Conservation (phyloP, 192 early-diverging fungal species). For the Entomortierella parvispora region DNA sequence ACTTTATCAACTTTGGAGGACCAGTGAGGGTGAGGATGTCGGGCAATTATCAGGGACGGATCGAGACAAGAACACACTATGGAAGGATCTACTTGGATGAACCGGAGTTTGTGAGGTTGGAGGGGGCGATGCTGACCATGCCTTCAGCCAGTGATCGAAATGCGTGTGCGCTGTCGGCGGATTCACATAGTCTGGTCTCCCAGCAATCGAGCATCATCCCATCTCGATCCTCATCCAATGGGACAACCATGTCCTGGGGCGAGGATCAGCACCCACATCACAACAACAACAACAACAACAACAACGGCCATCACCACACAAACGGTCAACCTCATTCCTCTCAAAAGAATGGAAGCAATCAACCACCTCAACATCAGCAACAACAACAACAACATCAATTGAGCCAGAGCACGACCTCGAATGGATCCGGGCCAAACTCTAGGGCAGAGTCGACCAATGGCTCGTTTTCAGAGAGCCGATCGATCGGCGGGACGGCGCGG, state of each 20-base stretch:
- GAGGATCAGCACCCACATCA: slow-evolving; percentile 17
- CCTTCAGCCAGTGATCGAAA: slow-evolving; percentile 29
- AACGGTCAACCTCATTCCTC: not conserved
- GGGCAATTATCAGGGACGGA: slow-evolving; percentile 25
- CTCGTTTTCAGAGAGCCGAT: slow-evolving; percentile 7
- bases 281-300: not conserved
- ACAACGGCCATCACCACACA: not conserved
- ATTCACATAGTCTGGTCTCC: not conserved
- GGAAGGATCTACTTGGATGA: slow-evolving; percentile 40
- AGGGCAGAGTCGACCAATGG: slow-evolving; percentile 17
- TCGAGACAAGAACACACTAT: slow-evolving; percentile 46
- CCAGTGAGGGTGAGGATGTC: slow-evolving; percentile 15
- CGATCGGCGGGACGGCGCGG: not conserved
- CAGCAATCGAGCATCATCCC: slow-evolving; percentile 20
- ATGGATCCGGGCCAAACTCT: slow-evolving; percentile 16
- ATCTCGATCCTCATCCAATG: slow-evolving; percentile 22
- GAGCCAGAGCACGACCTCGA: not conserved
- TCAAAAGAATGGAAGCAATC: not conserved
- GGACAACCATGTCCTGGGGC: slow-evolving; percentile 27
- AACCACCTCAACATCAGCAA: not conserved
- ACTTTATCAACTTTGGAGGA: slow-evolving; percentile 51
- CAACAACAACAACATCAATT: slow-evolving; percentile 1
- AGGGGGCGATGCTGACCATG: slow-evolving; percentile 27
- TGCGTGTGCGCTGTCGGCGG: not conserved
- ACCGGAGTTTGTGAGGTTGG: slow-evolving; percentile 30